Conservation (phyloP, 2,329 filamentous ascomycete species). For the Helotiales sp. region DNA sequence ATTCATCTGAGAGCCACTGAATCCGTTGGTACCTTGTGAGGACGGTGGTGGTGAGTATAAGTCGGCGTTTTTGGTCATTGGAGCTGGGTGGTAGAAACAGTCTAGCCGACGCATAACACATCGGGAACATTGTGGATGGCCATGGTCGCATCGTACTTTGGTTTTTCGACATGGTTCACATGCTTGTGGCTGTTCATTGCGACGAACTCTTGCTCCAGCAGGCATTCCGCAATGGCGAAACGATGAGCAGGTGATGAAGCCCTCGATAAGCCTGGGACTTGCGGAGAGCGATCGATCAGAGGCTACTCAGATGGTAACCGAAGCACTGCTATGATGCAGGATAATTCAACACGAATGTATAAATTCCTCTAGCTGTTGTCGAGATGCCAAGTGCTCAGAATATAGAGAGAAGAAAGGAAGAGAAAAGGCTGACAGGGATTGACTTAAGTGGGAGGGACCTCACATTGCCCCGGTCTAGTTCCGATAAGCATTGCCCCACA, state of each 20-base stretch:
- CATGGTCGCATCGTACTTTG: constrained; percentile 20
- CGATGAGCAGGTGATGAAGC: not conserved
- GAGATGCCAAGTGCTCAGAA: not conserved
- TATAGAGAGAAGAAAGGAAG: not conserved
- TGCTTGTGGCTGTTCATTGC: constrained; percentile 20
- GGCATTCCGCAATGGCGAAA: not conserved
- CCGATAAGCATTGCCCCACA: not conserved
- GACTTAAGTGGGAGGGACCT: not conserved
- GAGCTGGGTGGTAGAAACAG: constrained; percentile 22
- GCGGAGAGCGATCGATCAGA: not conserved
- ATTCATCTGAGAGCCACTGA: not conserved
- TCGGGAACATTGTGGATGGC: constrained; percentile 13
- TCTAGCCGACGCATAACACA: constrained; percentile 15
- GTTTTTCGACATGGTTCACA: constrained; percentile 24
- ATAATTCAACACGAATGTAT: too few relatives aligned
- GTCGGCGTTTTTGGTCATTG: constrained; percentile 13
- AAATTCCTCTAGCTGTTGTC: not conserved
- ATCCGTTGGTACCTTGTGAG: not conserved
- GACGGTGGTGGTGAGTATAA: not conserved
- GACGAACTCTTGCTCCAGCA: constrained; percentile 12
- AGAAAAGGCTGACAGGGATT: not conserved
- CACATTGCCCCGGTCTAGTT: not conserved
- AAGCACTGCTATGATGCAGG: not conserved
- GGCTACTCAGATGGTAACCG: not conserved
- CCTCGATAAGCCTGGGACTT: not conserved